Evolutionary conservation across 2,329 filamentous ascomycete species (phyloP).

Genomic region (Penicillium sp.): DNA sequence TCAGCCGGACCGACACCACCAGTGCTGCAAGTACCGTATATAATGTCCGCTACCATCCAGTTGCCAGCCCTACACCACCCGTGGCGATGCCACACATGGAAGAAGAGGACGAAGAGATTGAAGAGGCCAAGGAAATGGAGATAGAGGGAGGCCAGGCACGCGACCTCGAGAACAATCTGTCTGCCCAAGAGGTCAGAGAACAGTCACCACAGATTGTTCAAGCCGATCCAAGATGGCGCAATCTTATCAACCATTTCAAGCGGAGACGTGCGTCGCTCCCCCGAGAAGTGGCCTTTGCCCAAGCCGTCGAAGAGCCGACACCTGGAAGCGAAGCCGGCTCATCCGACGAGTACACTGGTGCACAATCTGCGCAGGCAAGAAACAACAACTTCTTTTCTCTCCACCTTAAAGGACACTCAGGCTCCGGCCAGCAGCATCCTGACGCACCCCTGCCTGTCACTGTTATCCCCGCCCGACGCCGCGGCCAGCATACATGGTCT

Average conservation of each 20-base stretch:
- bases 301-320: slow-evolving; percentile 46
- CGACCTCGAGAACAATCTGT: slow-evolving; percentile 15
- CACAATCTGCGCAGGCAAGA: slow-evolving; percentile 45
- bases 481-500: slow-evolving; percentile 55
- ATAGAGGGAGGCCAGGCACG: slow-evolving; percentile 11
- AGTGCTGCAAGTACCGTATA: slow-evolving; percentile 65
- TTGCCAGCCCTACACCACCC: slow-evolving; percentile 48
- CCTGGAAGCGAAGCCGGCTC: slow-evolving; percentile 26
- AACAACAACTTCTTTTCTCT: slow-evolving; percentile 50
- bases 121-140: slow-evolving; percentile 28
- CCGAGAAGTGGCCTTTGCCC: slow-evolving; percentile 58
- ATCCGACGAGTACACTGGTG: slow-evolving; percentile 38
- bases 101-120: slow-evolving; percentile 32
- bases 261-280: slow-evolving; percentile 58
- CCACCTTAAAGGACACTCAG: slow-evolving; percentile 44
- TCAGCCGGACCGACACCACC: slow-evolving; percentile 60
- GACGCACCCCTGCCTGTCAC: slow-evolving; percentile 55
- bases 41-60: slow-evolving; percentile 60
- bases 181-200: slow-evolving; percentile 25
- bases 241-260: slow-evolving; percentile 58
- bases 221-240: slow-evolving; percentile 46
- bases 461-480: slow-evolving; percentile 59
- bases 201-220: slow-evolving; percentile 35
- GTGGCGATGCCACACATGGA: slow-evolving; percentile 36
- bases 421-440: slow-evolving; percentile 36